Percentiles rank a stretch among this genome's conserved stretches.
Conservation (phyloP, 306 rosid species). For the Pachyrhizus erosus region DNA sequence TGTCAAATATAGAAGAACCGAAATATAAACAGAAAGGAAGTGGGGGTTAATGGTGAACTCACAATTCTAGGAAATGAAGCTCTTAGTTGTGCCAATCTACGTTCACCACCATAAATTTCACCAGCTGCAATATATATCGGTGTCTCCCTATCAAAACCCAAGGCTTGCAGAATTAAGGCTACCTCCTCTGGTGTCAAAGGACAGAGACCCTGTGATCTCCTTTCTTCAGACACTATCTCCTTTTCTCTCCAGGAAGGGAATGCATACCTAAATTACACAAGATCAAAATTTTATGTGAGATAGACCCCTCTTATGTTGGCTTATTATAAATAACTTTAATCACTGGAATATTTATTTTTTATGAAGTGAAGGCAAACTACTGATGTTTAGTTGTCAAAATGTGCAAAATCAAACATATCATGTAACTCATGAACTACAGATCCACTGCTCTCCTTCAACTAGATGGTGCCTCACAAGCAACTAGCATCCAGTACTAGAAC, state of each 20-base stretch:
- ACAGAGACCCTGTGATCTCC: slow-evolving; percentile 87
- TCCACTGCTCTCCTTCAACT: slow-evolving; percentile 1
- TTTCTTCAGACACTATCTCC: slow-evolving; percentile 88
- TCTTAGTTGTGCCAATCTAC: slow-evolving; percentile 77
- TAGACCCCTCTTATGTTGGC: slow-evolving; percentile 31
- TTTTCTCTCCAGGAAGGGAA: slow-evolving; percentile 99
- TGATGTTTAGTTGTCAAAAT: slow-evolving; percentile 9
- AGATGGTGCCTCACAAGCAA: slow-evolving; percentile 10
- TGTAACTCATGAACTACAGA: slow-evolving; percentile 14
- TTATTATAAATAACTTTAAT: slow-evolving; percentile 23
- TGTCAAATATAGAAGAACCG: neutral
- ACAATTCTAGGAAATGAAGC: slow-evolving; percentile 81
- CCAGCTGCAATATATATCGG: slow-evolving; percentile 97
- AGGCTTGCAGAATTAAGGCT: slow-evolving; percentile 76
- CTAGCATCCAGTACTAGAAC: neutral
- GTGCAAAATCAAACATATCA: slow-evolving; percentile 20
- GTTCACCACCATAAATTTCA: slow-evolving; percentile 90
- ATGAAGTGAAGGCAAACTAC: neutral
- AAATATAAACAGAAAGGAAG: neutral
- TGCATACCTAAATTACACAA: slow-evolving; percentile 68
- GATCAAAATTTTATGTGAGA: slow-evolving; percentile 28
- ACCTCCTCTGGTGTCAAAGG: slow-evolving; percentile 97
- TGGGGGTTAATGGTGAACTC: slow-evolving; percentile 51
- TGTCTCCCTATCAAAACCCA: slow-evolving; percentile 72
- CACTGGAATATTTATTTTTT: neutral